These are phyloP conservation scores for Herpetomonas samuelpessoai DNA, from an alignment of 208 protist species.

Conservation along the genomic window DNA sequence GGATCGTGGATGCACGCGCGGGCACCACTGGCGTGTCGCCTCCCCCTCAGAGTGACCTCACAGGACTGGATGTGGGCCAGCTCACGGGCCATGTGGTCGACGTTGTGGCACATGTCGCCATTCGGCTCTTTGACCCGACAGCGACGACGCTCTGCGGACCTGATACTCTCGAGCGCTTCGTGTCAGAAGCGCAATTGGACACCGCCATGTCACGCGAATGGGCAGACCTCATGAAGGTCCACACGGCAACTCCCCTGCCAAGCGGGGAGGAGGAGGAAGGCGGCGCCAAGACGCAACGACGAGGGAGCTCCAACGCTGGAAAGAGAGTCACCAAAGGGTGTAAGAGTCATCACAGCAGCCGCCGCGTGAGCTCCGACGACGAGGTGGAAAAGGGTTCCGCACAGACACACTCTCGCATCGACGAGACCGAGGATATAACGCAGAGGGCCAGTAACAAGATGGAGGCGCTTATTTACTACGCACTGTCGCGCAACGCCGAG, in stretches of 20 bases:
- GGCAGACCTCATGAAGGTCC: neutral
- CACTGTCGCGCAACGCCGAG: constrained; percentile 22
- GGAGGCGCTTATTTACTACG: constrained; percentile 21
- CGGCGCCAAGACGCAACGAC: no score
- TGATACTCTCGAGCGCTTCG: neutral
- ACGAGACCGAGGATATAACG: no score
- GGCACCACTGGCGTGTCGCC: no score
- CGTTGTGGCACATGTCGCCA: neutral
- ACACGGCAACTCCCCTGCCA: neutral
- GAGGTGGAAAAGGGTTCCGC: neutral
- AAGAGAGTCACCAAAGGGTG: no score
- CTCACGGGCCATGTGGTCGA: neutral
- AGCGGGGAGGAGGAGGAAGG: no score
- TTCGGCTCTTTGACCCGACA: neutral
- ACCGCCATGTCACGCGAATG: neutral
- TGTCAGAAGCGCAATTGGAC: neutral
- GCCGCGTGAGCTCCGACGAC: neutral
- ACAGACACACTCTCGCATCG: no score
- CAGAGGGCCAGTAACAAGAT: neutral
- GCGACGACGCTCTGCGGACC: neutral
- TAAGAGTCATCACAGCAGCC: neutral
- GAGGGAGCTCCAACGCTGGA: no score
- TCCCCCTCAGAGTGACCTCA: neutral
- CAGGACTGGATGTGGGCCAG: neutral
- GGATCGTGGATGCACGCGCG: no score